phyloP scores from a whole-genome alignment of 257 asterid species.

The Eustoma russellianum region DNA sequence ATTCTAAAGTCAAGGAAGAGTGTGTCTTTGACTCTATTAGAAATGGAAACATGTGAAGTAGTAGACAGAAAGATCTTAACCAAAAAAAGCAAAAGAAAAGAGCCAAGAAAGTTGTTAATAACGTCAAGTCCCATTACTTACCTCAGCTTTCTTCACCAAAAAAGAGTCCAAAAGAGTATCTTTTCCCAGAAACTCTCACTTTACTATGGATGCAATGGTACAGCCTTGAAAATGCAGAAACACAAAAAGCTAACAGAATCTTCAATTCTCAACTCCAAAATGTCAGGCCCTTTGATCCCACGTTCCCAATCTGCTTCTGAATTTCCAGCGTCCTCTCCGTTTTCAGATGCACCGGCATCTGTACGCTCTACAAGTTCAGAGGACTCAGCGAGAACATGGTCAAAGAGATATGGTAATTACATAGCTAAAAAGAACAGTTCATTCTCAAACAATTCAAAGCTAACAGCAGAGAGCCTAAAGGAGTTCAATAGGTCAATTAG shows the following conservation, averaged over 20 bases:
- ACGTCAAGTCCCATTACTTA: constrained; percentile 8
- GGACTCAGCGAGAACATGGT: constrained; percentile 35
- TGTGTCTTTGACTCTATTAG: too few relatives aligned
- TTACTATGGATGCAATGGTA: neutral
- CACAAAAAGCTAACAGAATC: neutral
- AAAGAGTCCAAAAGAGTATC: neutral
- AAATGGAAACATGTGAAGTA: too few relatives aligned
- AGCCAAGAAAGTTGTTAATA: neutral
- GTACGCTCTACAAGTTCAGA: constrained; percentile 29
- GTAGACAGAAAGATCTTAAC: too few relatives aligned
- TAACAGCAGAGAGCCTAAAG: constrained; percentile 30
- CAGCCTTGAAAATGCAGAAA: neutral
- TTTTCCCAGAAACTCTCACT: neutral
- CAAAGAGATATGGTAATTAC: constrained; percentile 20
- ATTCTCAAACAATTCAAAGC: constrained; percentile 17
- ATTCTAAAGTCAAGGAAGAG: too few relatives aligned
- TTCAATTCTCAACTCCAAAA: constrained; percentile 16
- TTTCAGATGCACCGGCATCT: constrained; percentile 17
- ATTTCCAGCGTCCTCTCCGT: constrained; percentile 29
- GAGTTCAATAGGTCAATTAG: constrained; percentile 43
- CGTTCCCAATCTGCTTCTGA: constrained; percentile 47
- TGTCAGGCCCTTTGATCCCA: constrained; percentile 49
- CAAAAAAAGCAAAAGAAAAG: too few relatives aligned
- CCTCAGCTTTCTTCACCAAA: neutral
- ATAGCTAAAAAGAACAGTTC: constrained; percentile 18